Conservation (phyloP, 2,329 filamentous ascomycete species). For the Monilinia vaccinii-corymbosi region DNA sequence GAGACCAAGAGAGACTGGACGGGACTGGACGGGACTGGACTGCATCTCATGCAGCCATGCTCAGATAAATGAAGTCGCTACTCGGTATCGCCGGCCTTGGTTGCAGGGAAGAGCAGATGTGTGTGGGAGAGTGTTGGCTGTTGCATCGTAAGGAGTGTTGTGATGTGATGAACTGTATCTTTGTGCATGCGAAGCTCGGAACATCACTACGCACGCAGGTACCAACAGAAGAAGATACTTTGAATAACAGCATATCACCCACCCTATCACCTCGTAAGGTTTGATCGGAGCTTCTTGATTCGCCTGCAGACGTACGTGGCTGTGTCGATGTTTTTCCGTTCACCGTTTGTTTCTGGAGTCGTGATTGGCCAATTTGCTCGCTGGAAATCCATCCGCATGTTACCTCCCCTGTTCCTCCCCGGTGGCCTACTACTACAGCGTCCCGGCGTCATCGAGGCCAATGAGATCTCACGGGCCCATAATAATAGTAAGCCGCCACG, state of each 20-base stretch:
- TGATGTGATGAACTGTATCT: slow-evolving; percentile 2
- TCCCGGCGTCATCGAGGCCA: not conserved
- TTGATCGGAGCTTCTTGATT: not conserved
- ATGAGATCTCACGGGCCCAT: not conserved
- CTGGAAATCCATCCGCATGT: not conserved
- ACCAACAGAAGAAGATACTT: not conserved
- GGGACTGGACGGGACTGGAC: too few relatives aligned
- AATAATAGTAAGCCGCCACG: not conserved
- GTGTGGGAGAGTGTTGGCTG: not conserved
- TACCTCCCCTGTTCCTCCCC: not conserved
- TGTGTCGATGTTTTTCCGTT: not conserved
- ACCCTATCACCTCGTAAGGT: not conserved
- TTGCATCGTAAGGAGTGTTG: not conserved
- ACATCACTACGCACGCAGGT: slow-evolving; percentile 3
- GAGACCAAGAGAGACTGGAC: too few relatives aligned
- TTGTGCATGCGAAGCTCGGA: not conserved
- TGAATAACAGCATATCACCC: not conserved
- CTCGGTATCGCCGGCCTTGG: slow-evolving; percentile 1
- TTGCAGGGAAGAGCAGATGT: not conserved
- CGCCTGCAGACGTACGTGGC: slow-evolving; percentile 1
- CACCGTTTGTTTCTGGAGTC: not conserved
- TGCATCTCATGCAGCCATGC: not conserved
- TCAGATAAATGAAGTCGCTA: too few relatives aligned
- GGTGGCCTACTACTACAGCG: too few relatives aligned
- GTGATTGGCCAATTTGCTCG: not conserved